Evolutionary conservation across 2,329 filamentous ascomycete genomes (phyloP), one percentile per base, ranked within the genome.

Genomic region (Hymenoscyphus salicellus): DNA sequence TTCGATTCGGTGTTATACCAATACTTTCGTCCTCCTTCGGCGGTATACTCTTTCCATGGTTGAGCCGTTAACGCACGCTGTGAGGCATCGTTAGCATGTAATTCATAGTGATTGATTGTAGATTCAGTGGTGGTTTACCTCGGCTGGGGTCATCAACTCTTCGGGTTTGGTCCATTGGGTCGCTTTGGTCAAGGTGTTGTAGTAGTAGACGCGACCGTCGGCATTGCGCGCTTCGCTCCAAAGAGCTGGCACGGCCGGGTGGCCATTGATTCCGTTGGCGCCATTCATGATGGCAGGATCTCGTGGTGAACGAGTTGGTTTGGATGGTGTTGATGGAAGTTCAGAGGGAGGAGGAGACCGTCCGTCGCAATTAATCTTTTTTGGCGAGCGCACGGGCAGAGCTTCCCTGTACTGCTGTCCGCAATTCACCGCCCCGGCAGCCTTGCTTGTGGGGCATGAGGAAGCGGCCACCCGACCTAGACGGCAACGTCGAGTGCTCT

Each of bases 141-240:
- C 93, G 60, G 88, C 86, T 6, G 87, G 85, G 26, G 86, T 89
- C 90, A 96, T 93, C 78, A 96, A 82, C 56, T 96, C 95, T 74
- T 90, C 86, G 3, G 95, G 96, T 80, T 97, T 98, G 49, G 88
- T 89, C 95, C 95, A 99, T 84, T 93, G 90, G 36, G 95, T 98
- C 68, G 84, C 86, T 76, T 96, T 96, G 17, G 93, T 97, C 66
- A 86, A 79, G 14, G 87, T 80, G 76, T 99, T 96, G 82, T 93
- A 96, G 77, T 96, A 99, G 78, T 99, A 99, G 57, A 87, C 83
- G 71, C 91, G 87, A 69, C 93, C 94, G 74, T 97, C 93, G 2
- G 88, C 80, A 70, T 89, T 91, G 71, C 88, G 89, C 71, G 91
- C 89, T 77, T 95, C 91, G 77, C 91, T 88, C 93, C 93, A 97